Base-by-base conservation (phyloP, 257 asterid genomes). In the Schizonepeta tenuifolia region DNA sequence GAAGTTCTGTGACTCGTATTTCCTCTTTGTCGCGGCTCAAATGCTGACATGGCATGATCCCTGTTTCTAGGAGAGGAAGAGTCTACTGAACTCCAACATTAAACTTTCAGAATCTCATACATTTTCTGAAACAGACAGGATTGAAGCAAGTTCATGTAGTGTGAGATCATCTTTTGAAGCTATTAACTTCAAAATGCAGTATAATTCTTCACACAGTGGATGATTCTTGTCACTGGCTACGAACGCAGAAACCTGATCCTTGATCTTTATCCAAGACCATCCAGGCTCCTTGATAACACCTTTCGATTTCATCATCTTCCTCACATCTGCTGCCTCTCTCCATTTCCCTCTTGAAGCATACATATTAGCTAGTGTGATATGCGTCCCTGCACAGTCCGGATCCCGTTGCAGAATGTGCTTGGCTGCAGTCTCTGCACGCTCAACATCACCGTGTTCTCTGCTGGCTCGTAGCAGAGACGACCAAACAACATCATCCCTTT, bases 271-370 rank as follows among this genome's bases (percentile, higher is more conserved):
- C 96, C 96, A 89, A 51, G 98, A 93, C 97, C 98, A 93, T 17
- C 97, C 98, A 31, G 95, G 96, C 54, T 93, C 97, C 83, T 93
- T 93, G 9, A 77, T 76, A 41, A 93, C 88, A 47, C 97, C 97
- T 81, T 84, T 93, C 38, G 87, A 84, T 77, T 75, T 91, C 96
- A 93, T 82, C 83, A 85, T 65, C 67, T 86, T 93, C 89, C 97
- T 88, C 69, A 86, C 79, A 7, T 86, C 84, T 38, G 96, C 96
- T 12, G 97, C 93, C 71, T 91, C 92, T 26, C 78, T 80, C 92
- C 90, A 91, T 75, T 82, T 91, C 67, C 96, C 97, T 44, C 67
- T 84, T 0, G 94, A 88, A 67, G 98, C 77, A 77, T 91, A 91
- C 11, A 91, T 80, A 72, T 89, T 93, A 69, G 98, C 95, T 67